A percentile compares a stretch with the other conserved stretches of the same genome.
These are phyloP conservation scores for Xerocomus minutiporus DNA, from an alignment of 1,284 basidiomycete species.

Conservation along the genomic window DNA sequence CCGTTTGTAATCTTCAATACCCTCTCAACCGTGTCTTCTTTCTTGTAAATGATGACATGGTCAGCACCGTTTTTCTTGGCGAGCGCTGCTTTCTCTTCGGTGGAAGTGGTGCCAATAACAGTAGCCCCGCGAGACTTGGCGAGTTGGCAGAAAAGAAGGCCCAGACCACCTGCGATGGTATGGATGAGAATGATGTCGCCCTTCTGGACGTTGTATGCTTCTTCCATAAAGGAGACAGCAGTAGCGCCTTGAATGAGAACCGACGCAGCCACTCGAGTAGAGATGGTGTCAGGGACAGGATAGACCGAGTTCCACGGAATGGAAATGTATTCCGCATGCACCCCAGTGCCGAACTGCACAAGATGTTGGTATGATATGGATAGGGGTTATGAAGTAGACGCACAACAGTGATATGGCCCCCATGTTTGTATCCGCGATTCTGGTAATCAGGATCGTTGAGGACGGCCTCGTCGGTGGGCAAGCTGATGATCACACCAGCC, in stretches of 20 bases:
- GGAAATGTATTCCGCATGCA: conserved; percentile 75
- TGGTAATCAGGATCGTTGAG: conserved; percentile 57
- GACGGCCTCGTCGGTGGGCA: conserved; percentile 60
- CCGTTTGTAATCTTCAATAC: conserved; percentile 80
- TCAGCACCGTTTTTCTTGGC: conserved; percentile 80
- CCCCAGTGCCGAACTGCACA: conserved; percentile 49
- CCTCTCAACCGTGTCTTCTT: conserved; percentile 65
- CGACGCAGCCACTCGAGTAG: conserved; percentile 65
- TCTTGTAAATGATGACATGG: conserved; percentile 80
- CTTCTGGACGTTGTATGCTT: conserved; percentile 73
- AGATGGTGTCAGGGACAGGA: conserved; percentile 56
- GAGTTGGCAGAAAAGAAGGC: conserved; percentile 58
- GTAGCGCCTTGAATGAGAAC: conserved; percentile 77
- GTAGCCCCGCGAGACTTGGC: conserved; percentile 74
- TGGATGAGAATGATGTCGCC: conserved; percentile 77
- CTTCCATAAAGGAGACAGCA: conserved; percentile 73
- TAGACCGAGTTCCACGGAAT: conserved; percentile 62
- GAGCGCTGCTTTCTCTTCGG: conserved; percentile 77
- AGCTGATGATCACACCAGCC: conserved; percentile 67
- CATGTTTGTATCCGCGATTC: conserved; percentile 53
- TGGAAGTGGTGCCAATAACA: conserved; percentile 94
- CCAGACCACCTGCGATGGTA: conserved; percentile 82
- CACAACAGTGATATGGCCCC: conserved; percentile 63
- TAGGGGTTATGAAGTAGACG: conserved; percentile 20
- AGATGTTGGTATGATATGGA: neutral